phyloP scores from a whole-genome alignment of 192 early-diverging fungal genomes.

The Coemansia sp. region DNA sequence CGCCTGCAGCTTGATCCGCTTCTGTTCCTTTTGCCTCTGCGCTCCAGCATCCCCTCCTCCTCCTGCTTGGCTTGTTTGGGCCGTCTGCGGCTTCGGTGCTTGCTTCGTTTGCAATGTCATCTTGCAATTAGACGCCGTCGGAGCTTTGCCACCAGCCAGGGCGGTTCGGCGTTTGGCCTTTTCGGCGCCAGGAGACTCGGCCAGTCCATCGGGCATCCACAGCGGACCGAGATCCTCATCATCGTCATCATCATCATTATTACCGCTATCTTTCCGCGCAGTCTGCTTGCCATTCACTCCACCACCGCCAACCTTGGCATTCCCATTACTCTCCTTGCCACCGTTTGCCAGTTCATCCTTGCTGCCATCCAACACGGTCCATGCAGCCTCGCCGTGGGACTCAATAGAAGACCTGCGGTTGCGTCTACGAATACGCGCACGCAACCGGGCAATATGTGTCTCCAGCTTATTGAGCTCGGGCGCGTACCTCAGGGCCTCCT shows the following conservation, averaged over 20 bases:
- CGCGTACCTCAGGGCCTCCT: constrained; percentile 50
- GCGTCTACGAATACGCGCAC: constrained; percentile 23
- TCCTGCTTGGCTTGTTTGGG: neutral
- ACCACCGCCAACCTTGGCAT: constrained; percentile 16
- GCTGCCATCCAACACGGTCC: neutral
- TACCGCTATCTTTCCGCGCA: neutral
- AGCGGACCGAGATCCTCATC: constrained; percentile 30
- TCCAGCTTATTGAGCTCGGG: constrained; percentile 53
- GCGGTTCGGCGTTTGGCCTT: constrained; percentile 40
- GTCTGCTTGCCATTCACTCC: constrained; percentile 1
- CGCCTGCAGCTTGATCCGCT: constrained; percentile 9
- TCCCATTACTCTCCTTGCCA: neutral
- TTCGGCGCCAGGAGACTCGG: constrained; percentile 49
- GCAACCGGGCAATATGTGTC: constrained; percentile 48
- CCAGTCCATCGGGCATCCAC: constrained; percentile 45
- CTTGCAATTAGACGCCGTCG: neutral
- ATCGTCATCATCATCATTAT: constrained; percentile 10
- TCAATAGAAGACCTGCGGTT: constrained; percentile 43
- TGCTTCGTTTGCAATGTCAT: neutral
- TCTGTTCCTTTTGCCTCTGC: constrained; percentile 10
- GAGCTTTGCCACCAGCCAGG: neutral
- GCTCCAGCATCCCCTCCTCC: neutral
- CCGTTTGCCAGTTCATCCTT: neutral
- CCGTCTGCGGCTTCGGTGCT: neutral
- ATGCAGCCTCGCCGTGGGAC: constrained; percentile 29